These are phyloP conservation scores for Cymbopogon flexuosus DNA, from an alignment of 202 grass and related monocot species.

Conservation along the genomic window DNA sequence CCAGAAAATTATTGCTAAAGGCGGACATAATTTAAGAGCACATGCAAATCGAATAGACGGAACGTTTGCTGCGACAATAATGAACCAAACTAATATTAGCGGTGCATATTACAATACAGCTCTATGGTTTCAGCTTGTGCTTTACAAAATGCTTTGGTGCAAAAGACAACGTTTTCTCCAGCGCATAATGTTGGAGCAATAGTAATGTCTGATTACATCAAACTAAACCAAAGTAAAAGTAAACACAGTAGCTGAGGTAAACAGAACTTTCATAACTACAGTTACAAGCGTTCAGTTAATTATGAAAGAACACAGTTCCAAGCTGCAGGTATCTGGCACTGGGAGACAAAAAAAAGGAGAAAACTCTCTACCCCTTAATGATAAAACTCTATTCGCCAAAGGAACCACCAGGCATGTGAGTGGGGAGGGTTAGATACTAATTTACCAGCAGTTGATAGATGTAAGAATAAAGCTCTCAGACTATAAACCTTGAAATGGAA, in stretches of 20 bases:
- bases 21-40: neutral
- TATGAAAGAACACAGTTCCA: neutral
- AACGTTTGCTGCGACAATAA: neutral
- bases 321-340: neutral
- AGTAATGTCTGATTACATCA: neutral
- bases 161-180: neutral
- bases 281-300: constrained; percentile 1
- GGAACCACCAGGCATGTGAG: neutral
- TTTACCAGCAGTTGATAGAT: neutral
- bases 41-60: too few species aligned
- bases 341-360: neutral
- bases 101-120: neutral
- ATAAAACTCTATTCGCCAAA: neutral
- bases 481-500: constrained; percentile 32
- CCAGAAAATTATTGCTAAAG: neutral
- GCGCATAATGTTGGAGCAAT: neutral
- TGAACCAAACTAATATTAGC: neutral
- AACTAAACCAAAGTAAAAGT: neutral
- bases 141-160: neutral
- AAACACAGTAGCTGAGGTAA: neutral
- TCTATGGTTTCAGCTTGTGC: neutral
- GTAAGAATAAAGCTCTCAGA: neutral
- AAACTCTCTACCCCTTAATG: neutral
- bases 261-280: neutral
- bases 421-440: neutral